Percentiles rank a stretch among this genome's conserved stretches.
These are phyloP conservation scores for Stachybotrys echinatus DNA, from an alignment of 2,329 filamentous ascomycete genomes.

Conservation along the genomic window DNA sequence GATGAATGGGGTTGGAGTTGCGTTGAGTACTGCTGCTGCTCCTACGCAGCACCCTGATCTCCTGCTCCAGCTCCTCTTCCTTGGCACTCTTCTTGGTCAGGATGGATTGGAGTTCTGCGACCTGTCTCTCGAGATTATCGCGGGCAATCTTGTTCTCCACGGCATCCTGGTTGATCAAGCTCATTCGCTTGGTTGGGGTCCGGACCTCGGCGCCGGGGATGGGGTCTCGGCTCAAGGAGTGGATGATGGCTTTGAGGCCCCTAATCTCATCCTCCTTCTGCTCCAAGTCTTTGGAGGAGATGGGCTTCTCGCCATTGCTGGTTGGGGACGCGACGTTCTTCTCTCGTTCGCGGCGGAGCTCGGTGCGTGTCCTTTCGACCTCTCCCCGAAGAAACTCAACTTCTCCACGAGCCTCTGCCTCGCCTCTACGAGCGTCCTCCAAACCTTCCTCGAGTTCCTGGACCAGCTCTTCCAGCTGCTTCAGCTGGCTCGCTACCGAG, in stretches of 20 bases:
- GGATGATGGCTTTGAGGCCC: conserved; percentile 95
- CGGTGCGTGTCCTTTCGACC: conserved; percentile 83
- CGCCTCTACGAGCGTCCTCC: conserved; percentile 87
- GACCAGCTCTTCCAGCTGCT: conserved; percentile 92
- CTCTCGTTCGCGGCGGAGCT: conserved; percentile 82
- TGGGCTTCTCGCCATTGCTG: conserved; percentile 35
- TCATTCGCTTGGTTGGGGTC: conserved; percentile 17
- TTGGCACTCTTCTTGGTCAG: conserved; percentile 67
- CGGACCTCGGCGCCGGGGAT: conserved; percentile 24
- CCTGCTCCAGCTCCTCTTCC: conserved; percentile 82
- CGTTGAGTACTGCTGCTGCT: conserved; percentile 19
- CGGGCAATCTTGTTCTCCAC: conserved; percentile 25
- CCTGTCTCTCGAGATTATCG: conserved; percentile 73
- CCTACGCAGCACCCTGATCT: conserved; percentile 63
- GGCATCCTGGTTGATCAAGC: conserved; percentile 25
- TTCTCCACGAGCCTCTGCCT: conserved; percentile 91
- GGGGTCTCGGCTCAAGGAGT: conserved; percentile 78
- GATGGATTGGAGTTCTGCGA: conserved; percentile 69
- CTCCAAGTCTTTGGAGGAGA: conserved; percentile 70
- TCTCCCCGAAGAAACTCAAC: conserved; percentile 94
- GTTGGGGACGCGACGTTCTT: conserved; percentile 49
- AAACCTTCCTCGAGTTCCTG: conserved; percentile 95
- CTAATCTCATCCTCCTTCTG: conserved; percentile 97
- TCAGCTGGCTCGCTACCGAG: conserved; percentile 82
- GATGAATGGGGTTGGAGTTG: conserved; percentile 39